Base-by-base conservation (phyloP, 805 yeast genomes). In the Cephaloascus albidus region DNA sequence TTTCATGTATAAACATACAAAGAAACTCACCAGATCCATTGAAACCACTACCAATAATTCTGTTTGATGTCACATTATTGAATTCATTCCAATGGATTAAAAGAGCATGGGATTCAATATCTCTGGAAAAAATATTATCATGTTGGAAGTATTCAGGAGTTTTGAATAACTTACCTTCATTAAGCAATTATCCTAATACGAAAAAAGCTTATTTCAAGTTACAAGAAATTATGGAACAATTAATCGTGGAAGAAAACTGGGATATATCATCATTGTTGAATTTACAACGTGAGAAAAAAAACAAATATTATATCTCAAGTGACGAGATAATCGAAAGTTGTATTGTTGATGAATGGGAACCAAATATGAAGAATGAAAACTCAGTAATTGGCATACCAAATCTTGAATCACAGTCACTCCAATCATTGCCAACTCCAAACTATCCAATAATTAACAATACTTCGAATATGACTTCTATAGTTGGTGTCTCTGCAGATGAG, bases 281-380 rank as follows among this genome's bases (percentile, higher is more conserved):
- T 32, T 55, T 79, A 23, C 51, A 62, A 28, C 54, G 64, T 10
- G 75, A 70, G 45, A 61, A 60, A 35, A 68, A 65, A 42, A 60
- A 57, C 38, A 55, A 62, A 31, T 54, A 65, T 34, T 79, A 77
- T 47, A 61, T 72, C 10, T 76, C 83, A 16, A 75, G 75, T 34
- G 78, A 71, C 38, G 85, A 79, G 47, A 67, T 78, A 35, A 74
- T 78, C 3, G 75, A 76, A 19, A 72, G 81, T 49, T 76, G 83
- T 44, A 65, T 75, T 10, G 73, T 71, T 50, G 79, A 76, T 40
- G 57, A 52, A 10, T 54, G 55, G 50, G 65, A 61, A 44, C 63
- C 65, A 10, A 31, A 15, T 31, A 31, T 31, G 6, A 31, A 31
- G 16, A n/a, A 8, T n/a, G 33, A 31, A 16, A n/a, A 12, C n/a